Evolutionary conservation across 1,284 basidiomycete genomes (phyloP), one percentile per base, ranked within the genome.

Genomic region (Moesziomyces sp.): DNA sequence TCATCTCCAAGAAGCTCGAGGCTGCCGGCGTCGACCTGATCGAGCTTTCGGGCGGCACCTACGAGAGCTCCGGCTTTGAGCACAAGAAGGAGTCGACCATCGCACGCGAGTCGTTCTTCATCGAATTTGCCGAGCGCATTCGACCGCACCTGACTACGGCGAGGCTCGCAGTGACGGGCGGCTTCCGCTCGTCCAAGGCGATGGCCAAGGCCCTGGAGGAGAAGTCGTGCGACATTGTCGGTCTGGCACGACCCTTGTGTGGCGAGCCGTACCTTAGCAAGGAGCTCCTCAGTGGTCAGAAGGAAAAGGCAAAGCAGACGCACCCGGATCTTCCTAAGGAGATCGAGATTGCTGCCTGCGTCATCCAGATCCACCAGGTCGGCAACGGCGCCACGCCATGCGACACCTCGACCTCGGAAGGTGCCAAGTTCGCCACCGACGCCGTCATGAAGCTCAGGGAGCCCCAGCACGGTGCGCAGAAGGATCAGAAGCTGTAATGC

Each of bases 1-100:
- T 84, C 38, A 92, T 91, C 89, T 87, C 87, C 2, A 85, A 86
- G 28, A 55, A 58, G 49, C 73, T 75, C 67, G 73, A 75, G 45
- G 60, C 57, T 42, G 73, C 73, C 6, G 73, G 73, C 34, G 83
- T 93, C 2, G 93, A 94, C 83, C 92, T 93, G 79, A 90, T 95
- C 53, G 92, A 94, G 85, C 89, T 95, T 59, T 92, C 90, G 64
- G 93, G 93, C 8, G 93, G 93, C 2, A 91, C 91, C 78, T 95
- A 95, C 78, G 92, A 94, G 81, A 88, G 87, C 34, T 91, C 91
- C 70, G 89, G 91, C 90, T 79, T 50, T 86, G 53, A 66, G 65
- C 58, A 61, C 73, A 75, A 75, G 55, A 61, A 69, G 58, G 66
- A 72, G 46, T 66, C 71, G n/a, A 77, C 74, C 35, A 69, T 68